Evolutionary conservation across 75 land plant species (phyloP).

Genomic region (Ceratopteris richardii): DNA sequence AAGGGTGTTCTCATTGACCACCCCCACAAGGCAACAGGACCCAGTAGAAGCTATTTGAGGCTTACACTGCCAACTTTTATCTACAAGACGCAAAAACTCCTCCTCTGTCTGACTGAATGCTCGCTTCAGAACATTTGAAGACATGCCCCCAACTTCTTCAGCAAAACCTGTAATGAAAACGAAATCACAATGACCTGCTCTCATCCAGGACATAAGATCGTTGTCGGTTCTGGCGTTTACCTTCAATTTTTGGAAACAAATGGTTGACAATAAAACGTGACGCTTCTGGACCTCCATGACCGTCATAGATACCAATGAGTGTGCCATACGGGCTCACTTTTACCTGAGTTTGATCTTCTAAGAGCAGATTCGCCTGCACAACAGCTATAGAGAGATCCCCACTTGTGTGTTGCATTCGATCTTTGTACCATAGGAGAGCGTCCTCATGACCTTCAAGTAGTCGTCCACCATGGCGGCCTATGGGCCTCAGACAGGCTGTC

Average conservation of each 20-base stretch:
- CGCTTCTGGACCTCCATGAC: constrained; percentile 94
- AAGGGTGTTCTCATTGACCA: constrained; percentile 13
- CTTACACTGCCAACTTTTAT: constrained; percentile 26
- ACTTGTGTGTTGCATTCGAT: constrained; percentile 50
- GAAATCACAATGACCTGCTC: too few relatives aligned
- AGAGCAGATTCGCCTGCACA: constrained; percentile 46
- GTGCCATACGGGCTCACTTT: constrained; percentile 55
- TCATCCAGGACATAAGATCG: too few relatives aligned
- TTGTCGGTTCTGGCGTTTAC: too few relatives aligned
- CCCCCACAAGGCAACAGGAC: constrained; percentile 33
- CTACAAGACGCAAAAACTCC: constrained; percentile 54
- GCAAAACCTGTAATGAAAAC: constrained; percentile 15
- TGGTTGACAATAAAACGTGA: constrained; percentile 57
- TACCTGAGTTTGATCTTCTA: constrained; percentile 84
- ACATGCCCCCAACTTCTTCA: constrained; percentile 54
- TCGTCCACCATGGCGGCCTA: too few relatives aligned
- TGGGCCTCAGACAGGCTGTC: too few relatives aligned
- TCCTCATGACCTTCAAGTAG: constrained; percentile 18
- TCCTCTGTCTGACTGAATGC: constrained; percentile 63
- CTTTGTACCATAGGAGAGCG: constrained; percentile 59
- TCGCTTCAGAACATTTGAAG: constrained; percentile 52
- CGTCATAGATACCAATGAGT: constrained; percentile 81
- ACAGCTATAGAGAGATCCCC: constrained; percentile 89
- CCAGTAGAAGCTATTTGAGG: constrained; percentile 24
- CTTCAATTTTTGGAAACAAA: constrained; percentile 50